Evolutionary conservation across 2,329 filamentous ascomycete genomes (phyloP), one percentile per base, ranked within the genome.

Genomic region (Colletotrichum chlorophyti): DNA sequence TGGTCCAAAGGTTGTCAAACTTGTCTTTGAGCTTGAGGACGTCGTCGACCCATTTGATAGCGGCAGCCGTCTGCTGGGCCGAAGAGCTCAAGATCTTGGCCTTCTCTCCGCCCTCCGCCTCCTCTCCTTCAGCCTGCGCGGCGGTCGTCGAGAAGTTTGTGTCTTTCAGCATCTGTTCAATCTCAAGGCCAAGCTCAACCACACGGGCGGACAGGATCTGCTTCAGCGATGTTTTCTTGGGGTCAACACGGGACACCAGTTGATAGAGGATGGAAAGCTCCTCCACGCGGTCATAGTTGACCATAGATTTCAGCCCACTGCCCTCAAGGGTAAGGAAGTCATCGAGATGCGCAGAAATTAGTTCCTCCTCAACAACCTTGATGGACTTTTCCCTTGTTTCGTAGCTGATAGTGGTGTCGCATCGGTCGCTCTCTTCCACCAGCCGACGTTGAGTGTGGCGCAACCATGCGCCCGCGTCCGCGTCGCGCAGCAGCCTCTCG

Each of bases 11-110:
- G 11, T 75, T 82, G 71, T 98, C 93, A 66, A 97, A 98, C 69
- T 95, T 96, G 65, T 90, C 88, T 73, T 98, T 97, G 24, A 99
- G 79, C 15, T 76, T 75, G 43, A 99, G 78, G 3, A 98, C 91
- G 66, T 97, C 93, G 66, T 96, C 91, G 3, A 98, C 94, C 95
- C 95, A 99, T 67, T 91, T 91, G 66, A 98, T 90, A 0, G 95
- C 95, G 2, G 93, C 90, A 0, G 86, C 84, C 1, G 95, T 98
- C 69, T 93, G 89, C 70, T 92, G 89, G 24, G 91, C 93, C 7
- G 88, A 58, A 3, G 58, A 58, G 47, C 53, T 60, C 41, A 60
- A 24, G 4, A 41, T 43, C 53, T 86, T 84, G 19, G 73, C 65
- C 51, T 80, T 81, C 1, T 75, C 76, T 19, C 76, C 79, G 21